Conservation (phyloP, 2,329 filamentous ascomycete genomes). For the Chaetomium strumarium region DNA sequence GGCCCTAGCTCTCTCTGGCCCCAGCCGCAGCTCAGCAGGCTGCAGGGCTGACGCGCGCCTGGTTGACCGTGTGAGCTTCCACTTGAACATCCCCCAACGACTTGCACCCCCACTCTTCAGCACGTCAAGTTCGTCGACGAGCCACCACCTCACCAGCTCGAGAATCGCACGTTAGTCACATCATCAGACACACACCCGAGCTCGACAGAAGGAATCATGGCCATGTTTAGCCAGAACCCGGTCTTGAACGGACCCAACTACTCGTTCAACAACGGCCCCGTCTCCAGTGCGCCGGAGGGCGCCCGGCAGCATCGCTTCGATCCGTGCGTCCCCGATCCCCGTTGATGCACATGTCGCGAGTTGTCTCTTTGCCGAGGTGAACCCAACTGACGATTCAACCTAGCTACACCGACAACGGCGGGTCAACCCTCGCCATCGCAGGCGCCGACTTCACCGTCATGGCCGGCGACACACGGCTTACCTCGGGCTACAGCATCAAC, state of each 20-base stretch:
- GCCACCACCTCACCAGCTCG: neutral
- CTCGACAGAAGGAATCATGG: slow-evolving; percentile 38
- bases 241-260: slow-evolving; percentile 64
- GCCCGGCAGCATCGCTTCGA: slow-evolving; percentile 78
- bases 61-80: neutral
- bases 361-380: neutral
- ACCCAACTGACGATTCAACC: slow-evolving; percentile 9
- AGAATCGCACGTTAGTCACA: neutral
- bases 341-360: neutral
- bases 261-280: slow-evolving; percentile 58
- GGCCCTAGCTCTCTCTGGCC: slow-evolving; percentile 11
- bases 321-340: slow-evolving; percentile 56
- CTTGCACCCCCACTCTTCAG: neutral
- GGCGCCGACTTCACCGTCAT: slow-evolving; percentile 94
- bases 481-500: slow-evolving; percentile 98
- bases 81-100: slow-evolving; percentile 1
- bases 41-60: slow-evolving; percentile 38
- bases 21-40: slow-evolving; percentile 37
- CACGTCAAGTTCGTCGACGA: neutral
- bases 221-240: slow-evolving; percentile 65
- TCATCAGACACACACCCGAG: neutral
- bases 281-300: slow-evolving; percentile 45
- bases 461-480: slow-evolving; percentile 93
- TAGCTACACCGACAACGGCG: slow-evolving; percentile 96
- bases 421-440: slow-evolving; percentile 90